These are phyloP conservation scores for Fraxinus platypoda DNA, from an alignment of 305 asterid genomes.

Conservation along the genomic window DNA sequence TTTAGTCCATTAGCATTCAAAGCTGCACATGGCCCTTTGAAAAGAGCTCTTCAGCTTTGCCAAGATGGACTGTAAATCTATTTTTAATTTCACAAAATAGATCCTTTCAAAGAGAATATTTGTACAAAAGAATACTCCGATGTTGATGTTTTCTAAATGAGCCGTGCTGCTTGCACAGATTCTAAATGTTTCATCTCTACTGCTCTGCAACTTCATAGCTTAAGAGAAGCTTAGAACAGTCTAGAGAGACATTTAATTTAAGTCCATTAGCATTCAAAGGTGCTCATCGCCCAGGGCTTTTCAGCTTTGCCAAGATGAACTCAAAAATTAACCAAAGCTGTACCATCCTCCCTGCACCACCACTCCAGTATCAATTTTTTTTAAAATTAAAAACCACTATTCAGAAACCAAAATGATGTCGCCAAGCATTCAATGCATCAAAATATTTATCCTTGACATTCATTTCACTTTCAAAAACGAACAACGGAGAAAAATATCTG, in stretches of 20 bases:
- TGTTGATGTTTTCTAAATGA: not conserved
- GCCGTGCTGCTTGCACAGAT: too few species aligned
- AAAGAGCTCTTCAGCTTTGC: not conserved
- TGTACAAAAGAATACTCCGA: not conserved
- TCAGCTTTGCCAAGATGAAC: constrained; percentile 20
- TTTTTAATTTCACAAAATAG: not conserved
- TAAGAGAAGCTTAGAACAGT: constrained; percentile 28
- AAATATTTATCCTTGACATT: not conserved
- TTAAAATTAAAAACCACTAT: not conserved
- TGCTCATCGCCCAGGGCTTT: constrained; percentile 20
- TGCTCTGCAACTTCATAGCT: not conserved
- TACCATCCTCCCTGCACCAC: not conserved
- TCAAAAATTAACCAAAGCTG: not conserved
- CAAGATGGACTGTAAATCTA: not conserved
- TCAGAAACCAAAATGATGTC: not conserved
- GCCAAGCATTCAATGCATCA: not conserved
- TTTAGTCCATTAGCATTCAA: constrained; percentile 45
- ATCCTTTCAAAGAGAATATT: not conserved
- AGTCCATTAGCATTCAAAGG: constrained; percentile 47
- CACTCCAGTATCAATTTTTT: not conserved
- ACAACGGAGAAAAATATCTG: not conserved
- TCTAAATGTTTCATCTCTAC: not conserved
- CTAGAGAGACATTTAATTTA: constrained; percentile 25
- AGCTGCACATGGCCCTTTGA: constrained; percentile 25
- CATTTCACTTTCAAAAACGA: not conserved